These are phyloP conservation scores for Capsicum pubescens DNA, from an alignment of 257 asterid genomes.

Conservation along the genomic window DNA sequence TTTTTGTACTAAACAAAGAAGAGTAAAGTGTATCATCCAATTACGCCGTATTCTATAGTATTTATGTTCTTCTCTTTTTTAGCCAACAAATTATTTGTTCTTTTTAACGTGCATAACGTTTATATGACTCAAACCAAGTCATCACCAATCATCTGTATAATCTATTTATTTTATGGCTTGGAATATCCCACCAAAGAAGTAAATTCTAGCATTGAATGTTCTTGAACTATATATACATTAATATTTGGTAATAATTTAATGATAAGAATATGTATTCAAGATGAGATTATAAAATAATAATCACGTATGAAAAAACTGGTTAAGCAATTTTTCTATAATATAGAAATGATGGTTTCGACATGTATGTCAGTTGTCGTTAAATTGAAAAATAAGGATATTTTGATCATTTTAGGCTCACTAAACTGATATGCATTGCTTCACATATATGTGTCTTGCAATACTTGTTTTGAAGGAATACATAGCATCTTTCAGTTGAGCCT, in stretches of 20 bases:
- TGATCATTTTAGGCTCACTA: too few relatives aligned
- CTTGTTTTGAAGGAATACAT: too few relatives aligned
- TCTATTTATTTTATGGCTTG: neutral
- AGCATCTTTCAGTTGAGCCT: too few relatives aligned
- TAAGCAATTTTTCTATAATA: neutral
- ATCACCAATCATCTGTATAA: neutral
- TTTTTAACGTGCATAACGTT: neutral
- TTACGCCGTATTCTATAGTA: too few relatives aligned
- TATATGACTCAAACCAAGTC: constrained; percentile 12
- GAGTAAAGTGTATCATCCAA: too few relatives aligned
- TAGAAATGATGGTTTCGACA: too few relatives aligned
- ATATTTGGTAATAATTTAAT: neutral
- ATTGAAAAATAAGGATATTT: too few relatives aligned
- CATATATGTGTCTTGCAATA: too few relatives aligned
- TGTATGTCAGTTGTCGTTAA: too few relatives aligned
- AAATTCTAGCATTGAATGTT: neutral
- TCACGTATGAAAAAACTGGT: neutral
- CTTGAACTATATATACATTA: neutral
- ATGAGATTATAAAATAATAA: neutral
- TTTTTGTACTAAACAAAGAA: too few relatives aligned
- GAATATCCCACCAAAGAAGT: neutral
- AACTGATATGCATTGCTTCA: too few relatives aligned
- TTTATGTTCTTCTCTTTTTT: too few relatives aligned
- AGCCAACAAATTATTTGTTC: neutral
- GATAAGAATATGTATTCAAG: constrained; percentile 11